Evolutionary conservation across 2,329 filamentous ascomycete species (phyloP), one percentile per base, ranked within the genome.

Genomic region (Piedraia hortae): DNA sequence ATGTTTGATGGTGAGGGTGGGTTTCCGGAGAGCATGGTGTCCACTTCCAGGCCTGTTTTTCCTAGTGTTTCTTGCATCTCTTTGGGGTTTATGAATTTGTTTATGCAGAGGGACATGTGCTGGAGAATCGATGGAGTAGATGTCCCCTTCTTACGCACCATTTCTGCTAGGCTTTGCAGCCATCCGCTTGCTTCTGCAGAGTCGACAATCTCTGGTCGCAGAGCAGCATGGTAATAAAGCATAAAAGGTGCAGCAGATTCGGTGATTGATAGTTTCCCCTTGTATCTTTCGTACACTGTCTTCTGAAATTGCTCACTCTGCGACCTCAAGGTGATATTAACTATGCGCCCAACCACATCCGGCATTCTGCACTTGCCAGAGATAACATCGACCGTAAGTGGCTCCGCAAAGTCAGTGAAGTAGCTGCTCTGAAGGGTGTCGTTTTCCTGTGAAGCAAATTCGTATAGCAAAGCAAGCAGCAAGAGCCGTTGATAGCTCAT

Each of bases 381-480:
- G 5, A 13, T 13, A n/a, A 17, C 19, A 13, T 47, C 41, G 17
- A 38, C 30, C 7, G 53, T 28, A 10, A 54, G 36, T 9, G 50
- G 48, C 10, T 51, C 35, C 3, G 48, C 46, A 17, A 53, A 48
- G 13, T 53, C 50, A n/a, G 45, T 39, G 32, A 50, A 54, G 33
- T 54, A 54, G 2, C 33, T 34, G 35, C 25, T 44, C 5, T 38
- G 38, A 8, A 49, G 38, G 0, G 37, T 27, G 11, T 36, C 44
- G 9, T 46, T 40, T 36, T 55, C 29, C 13, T 63, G 50, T 20
- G 54, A 55, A 13, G 52, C 53, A 41, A 70, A 56, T 3, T 62
- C 57, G 37, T 62, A 67, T 2, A 68, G 45, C 21, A 68, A 47
- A 2, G 63, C 64, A 12, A 61, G 50, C 2, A 71, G 44, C 4